Base-by-base conservation (phyloP, 2,329 filamentous ascomycete species). In the Penicillium paneum region DNA sequence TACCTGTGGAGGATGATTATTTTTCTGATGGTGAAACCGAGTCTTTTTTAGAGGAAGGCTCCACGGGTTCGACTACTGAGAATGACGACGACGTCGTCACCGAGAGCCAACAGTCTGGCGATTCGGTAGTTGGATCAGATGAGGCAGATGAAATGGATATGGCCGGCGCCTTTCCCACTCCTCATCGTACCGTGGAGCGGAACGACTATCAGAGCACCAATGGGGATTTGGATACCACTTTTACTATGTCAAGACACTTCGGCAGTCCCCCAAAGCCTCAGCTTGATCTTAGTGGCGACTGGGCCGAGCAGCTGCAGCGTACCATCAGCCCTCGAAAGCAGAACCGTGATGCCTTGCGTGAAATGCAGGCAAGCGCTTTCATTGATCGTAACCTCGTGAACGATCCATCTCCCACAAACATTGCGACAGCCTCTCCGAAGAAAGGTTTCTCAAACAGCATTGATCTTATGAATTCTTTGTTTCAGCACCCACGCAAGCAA, bases 11-110 rank as follows among this genome's bases (percentile, higher is more conserved):
- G 50, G 71, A 74, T 53, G 76, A 78, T 65, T 74, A 76, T 52
- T 58, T 41, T 51, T 68, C 64, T 42, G 66, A 63, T 35, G 66
- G 63, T 17, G 70, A 76, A 48, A 73, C 75, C 65, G 80, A 85
- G 83, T 90, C 89, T 92, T 93, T 94, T 93, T 92, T 92, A 89
- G 90, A 87, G 84, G 83, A 87, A 80, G 86, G 89, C 86, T 92
- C 88, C 85, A 88, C 86, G 85, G 89, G 87, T 88, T 88, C 86
- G 76, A 80, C 81, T 78, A 84, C 81, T 75, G 81, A 81, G 66
- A 79, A 81, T 82, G 78, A 78, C 62, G 78, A 79, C 60, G 77
- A 78, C 63, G 76, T 79, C 69, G 68, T 76, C 73, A 74, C 69
- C 53, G 72, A 73, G 52, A 74, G 71, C 72, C 78, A 83, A 72